Percentiles rank a stretch among this genome's conserved stretches.
Conservation (phyloP, 805 yeast species). For the Wickerhamiella galacta region DNA sequence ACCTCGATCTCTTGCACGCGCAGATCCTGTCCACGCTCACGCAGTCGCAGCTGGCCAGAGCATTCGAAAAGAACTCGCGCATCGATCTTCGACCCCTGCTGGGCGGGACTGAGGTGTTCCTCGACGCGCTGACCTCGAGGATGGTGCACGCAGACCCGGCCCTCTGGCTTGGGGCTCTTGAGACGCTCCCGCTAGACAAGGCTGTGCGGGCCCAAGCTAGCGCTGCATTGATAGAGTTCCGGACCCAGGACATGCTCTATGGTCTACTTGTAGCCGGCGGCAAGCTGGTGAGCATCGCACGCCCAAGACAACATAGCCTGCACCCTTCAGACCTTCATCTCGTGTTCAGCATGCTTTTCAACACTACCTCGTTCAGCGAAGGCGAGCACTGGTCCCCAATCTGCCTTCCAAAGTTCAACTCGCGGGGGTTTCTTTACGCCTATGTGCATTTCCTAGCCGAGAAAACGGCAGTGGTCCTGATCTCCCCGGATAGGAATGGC, state of each 20-base stretch:
- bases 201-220: constrained; percentile 42
- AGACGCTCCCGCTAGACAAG: constrained; percentile 42
- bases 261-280: constrained; percentile 55
- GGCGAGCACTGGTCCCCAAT: constrained; percentile 83
- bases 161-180: constrained; percentile 46
- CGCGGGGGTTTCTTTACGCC: constrained; percentile 73
- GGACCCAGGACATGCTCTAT: constrained; percentile 46
- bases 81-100: constrained; percentile 66
- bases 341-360: constrained; percentile 52
- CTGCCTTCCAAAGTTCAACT: constrained; percentile 79
- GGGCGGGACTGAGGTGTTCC: constrained; percentile 58
- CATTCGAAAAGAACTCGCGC: constrained; percentile 55
- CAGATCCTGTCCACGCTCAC: constrained; percentile 70
- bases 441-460: constrained; percentile 46
- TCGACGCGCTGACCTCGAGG: constrained; percentile 45
- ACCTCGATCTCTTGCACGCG: constrained; percentile 55
- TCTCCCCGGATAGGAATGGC: constrained; percentile 58
- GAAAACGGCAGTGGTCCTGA: constrained; percentile 29
- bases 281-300: constrained; percentile 47
- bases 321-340: constrained; percentile 71
- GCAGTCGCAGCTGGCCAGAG: constrained; percentile 54
- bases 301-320: constrained; percentile 64
- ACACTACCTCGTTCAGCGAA: constrained; percentile 33
- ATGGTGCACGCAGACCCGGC: constrained; percentile 41
- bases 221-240: constrained; percentile 32